Evolutionary conservation across 129 eudicot genomes (phyloP).

Genomic region (Pseudognaphalium luteoalbum): DNA sequence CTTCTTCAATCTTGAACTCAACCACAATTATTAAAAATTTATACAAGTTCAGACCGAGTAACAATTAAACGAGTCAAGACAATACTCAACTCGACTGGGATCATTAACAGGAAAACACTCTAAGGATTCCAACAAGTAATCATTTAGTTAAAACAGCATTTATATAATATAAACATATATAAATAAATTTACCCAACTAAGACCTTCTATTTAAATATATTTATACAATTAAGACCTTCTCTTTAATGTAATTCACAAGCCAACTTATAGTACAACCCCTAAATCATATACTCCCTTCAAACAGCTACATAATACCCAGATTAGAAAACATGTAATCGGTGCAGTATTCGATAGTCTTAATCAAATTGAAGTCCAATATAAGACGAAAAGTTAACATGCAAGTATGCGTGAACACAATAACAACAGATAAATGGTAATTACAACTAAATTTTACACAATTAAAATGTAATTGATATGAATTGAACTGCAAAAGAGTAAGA

Average conservation of each 20-base stretch:
- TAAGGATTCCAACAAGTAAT: too few species aligned
- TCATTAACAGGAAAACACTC: too few species aligned
- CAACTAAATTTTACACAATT: not conserved
- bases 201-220: too few species aligned
- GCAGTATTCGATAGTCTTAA: not conserved
- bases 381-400: not conserved
- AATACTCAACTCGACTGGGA: too few species aligned
- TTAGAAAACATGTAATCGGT: not conserved
- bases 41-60: too few species aligned
- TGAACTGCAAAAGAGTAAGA: not conserved
- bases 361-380: not conserved
- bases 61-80: too few species aligned
- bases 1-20: too few species aligned
- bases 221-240: not conserved
- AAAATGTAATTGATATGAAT: not conserved
- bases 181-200: too few species aligned
- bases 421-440: constrained; percentile 3
- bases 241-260: not conserved
- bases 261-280: not conserved
- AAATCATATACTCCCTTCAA: not conserved
- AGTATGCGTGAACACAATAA: not conserved
- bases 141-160: too few species aligned
- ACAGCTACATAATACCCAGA: not conserved
- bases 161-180: too few species aligned
- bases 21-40: too few species aligned